Evolutionary conservation across 192 early-diverging fungal species (phyloP), one percentile per base, ranked within the genome.

Genomic region (Umbelopsis isabellina): DNA sequence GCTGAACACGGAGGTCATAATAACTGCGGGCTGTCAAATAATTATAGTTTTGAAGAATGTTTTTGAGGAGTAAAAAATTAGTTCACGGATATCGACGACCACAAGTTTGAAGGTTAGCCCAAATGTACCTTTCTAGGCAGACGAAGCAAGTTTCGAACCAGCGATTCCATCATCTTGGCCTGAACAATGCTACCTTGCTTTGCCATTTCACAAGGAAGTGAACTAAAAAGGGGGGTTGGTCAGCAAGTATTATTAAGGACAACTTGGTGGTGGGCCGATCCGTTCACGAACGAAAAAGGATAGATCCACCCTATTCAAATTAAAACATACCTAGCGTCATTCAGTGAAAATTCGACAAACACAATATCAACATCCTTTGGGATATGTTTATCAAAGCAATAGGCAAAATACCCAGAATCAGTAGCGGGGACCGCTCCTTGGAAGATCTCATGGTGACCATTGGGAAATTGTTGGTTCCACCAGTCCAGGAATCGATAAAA

Each of bases 121-220:
- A 65, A 22, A 67, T 45, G 15, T 67, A 69, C 67, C 67, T 69
- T 69, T 44, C 49, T 69, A 41, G 67, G 67, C 48, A 69, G 67
- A 46, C 69, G 50, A 30, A 58, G 45, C 27, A 71, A 18, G 52
- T 71, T 71, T 41, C 69, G 49, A 50, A 71, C 69, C 50, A 71
- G 69, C 50, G 52, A 44, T 53, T 71, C 69, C 69, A 71, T 71
- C 49, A 71, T 51, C 33, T 71, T 71, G 30, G 51, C 53, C 55
- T 61, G 55, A 46, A 58, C 52, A 6, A 51, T 52, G 9, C 45
- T 50, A 21, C 53, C 69, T 20, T 45, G 33, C 18, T 52, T 46
- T n/a, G 23, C 37, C 20, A 49, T 44, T 69, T 69, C 67, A 48
- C 46, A 48, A 13, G 67, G 67, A n/a, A 69, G 37, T 18, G 67